Conservation (phyloP, 2,329 filamentous ascomycete species). For the Ciborinia camelliae region DNA sequence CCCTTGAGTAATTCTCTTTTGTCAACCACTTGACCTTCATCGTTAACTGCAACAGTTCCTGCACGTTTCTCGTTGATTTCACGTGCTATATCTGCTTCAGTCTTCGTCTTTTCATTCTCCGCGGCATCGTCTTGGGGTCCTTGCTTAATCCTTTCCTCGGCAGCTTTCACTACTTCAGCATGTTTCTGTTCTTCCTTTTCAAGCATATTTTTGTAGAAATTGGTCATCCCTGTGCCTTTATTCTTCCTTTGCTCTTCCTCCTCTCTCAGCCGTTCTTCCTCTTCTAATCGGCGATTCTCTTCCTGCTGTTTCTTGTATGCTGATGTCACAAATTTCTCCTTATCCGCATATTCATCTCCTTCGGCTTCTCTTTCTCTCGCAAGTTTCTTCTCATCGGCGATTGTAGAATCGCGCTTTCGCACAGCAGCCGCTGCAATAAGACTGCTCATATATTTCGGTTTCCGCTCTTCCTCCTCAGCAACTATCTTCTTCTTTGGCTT, state of each 20-base stretch:
- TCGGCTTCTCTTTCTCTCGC: constrained; percentile 75
- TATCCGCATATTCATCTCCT: constrained; percentile 75
- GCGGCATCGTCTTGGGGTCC: constrained; percentile 41
- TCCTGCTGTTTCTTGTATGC: constrained; percentile 80
- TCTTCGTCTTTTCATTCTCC: constrained; percentile 46
- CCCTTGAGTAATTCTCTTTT: constrained; percentile 75
- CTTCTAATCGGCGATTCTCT: constrained; percentile 66
- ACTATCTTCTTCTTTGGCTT: constrained; percentile 59
- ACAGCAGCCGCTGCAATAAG: constrained; percentile 70
- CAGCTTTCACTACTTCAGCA: constrained; percentile 65
- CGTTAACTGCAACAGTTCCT: constrained; percentile 66
- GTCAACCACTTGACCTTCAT: constrained; percentile 79
- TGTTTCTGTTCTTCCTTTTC: constrained; percentile 68
- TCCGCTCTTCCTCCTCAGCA: constrained; percentile 54
- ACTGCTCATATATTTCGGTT: constrained; percentile 75
- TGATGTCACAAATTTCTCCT: constrained; percentile 82
- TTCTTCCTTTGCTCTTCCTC: constrained; percentile 64
- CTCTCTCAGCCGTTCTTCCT: constrained; percentile 65
- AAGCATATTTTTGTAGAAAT: constrained; percentile 73
- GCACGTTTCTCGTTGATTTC: constrained; percentile 61
- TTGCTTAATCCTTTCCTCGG: constrained; percentile 50
- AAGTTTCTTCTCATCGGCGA: constrained; percentile 77
- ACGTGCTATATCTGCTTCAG: constrained; percentile 60
- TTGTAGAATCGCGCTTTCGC: constrained; percentile 72
- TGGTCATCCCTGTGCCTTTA: constrained; percentile 67